phyloP scores from a whole-genome alignment of 176 grass and related monocot species.

The Leersia perrieri region DNA sequence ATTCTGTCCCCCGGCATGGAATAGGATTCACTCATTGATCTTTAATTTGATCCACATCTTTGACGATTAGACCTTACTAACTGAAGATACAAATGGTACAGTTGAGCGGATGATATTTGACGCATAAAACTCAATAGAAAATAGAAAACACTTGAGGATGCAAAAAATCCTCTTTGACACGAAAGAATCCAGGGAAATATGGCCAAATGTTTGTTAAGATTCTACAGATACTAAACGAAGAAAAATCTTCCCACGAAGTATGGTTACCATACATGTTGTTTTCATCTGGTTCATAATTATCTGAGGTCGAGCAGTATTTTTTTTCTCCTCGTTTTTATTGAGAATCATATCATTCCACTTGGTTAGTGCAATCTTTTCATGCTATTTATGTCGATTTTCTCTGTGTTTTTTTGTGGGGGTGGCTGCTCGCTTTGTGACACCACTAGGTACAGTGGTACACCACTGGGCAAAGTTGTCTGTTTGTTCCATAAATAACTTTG shows the following conservation, averaged over 20 bases:
- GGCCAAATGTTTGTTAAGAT: neutral
- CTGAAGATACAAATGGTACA: neutral
- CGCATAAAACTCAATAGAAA: neutral
- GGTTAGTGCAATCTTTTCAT: conserved; percentile 14
- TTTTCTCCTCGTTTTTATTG: neutral
- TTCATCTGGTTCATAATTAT: neutral
- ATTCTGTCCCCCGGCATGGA: neutral
- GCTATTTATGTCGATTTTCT: neutral
- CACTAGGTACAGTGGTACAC: neutral
- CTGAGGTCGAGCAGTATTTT: neutral
- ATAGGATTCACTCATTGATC: neutral
- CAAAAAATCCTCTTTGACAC: neutral
- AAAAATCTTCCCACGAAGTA: conserved; percentile 1
- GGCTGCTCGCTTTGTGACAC: neutral
- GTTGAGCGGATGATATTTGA: neutral
- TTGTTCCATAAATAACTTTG: neutral
- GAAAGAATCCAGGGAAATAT: neutral
- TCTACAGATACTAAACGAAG: neutral
- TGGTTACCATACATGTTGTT: conserved; percentile 23
- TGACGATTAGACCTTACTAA: neutral
- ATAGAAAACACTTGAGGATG: neutral
- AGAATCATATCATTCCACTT: conserved; percentile 23
- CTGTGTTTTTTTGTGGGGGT: neutral
- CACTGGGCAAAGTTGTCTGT: neutral
- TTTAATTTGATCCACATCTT: neutral